Evolutionary conservation across 768 basidiomycete genomes (phyloP), one percentile per base, ranked within the genome.

Genomic region (Gymnopilus junonius): DNA sequence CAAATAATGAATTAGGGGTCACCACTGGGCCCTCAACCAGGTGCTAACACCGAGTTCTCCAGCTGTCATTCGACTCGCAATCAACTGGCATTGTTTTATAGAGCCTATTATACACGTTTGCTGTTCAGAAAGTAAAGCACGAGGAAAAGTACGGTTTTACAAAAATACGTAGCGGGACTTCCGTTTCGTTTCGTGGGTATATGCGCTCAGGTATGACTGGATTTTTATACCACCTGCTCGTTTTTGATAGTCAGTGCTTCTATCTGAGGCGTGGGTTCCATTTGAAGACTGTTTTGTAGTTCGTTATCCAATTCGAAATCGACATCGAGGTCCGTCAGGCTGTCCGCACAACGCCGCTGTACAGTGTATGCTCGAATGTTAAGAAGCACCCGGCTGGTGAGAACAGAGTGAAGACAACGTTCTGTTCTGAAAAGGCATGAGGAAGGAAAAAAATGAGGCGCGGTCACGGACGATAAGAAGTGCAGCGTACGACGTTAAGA

Each of bases 341-440:
- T 43, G 34, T 64, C 54, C 14, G 43, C 27, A 42, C 54, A 51
- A 35, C 32, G 53, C 5, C 51, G 29, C 3, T 59, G 14, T 27
- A 48, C 46, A n/a, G 58, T 59, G 43, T 55, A 55, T 10, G 21
- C 21, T 15, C 65, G 60, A 34, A 65, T 62, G 35, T 65, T 37
- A 15, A 65, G 57, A 12, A 65, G 32, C 39, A 65, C 57, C 14
- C 65, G 48, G 12, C 60, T 62, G 15, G 65, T 58, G 31, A 65
- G 45, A 29, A 62, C 46, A 1, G 60, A 65, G 25, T 66, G 65
- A 32, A 66, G 29, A 20, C 50, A 55, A 10, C 65, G 57, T 15
- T 53, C 51, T 3, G 58, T 46, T 37, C 55, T 61, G 32, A 8
- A 14, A 35, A 27, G 31, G 21, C 3, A 32, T 17, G n/a, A n/a